phyloP scores from a whole-genome alignment of 768 basidiomycete genomes.

The Hericium alpestre region DNA sequence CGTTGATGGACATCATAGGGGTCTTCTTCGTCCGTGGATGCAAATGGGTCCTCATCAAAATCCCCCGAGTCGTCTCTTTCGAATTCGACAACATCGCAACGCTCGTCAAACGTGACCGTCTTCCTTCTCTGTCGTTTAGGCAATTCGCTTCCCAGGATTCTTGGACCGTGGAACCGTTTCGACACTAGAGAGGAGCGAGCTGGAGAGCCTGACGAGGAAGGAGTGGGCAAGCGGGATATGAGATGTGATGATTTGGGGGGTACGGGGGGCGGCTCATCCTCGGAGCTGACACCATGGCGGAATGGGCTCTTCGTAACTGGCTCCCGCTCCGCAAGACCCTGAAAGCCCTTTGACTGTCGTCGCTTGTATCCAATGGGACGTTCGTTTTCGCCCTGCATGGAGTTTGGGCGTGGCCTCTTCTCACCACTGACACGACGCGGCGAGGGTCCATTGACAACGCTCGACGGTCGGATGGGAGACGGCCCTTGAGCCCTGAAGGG shows the following conservation, averaged over 20 bases:
- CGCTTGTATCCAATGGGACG: constrained; percentile 62
- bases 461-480: constrained; percentile 16
- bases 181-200: constrained; percentile 61
- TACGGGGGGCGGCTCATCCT: constrained; percentile 19
- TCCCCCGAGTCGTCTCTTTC: constrained; percentile 43
- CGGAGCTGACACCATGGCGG: constrained; percentile 23
- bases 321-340: constrained; percentile 63
- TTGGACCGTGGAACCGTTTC: constrained; percentile 67
- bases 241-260: constrained; percentile 6
- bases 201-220: constrained; percentile 33
- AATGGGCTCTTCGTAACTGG: constrained; percentile 81
- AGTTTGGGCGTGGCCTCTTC: constrained; percentile 64
- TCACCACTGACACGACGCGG: constrained; percentile 60
- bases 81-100: constrained; percentile 76
- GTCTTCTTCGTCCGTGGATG: constrained; percentile 26
- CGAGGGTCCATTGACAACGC: constrained; percentile 24
- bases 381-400: constrained; percentile 66
- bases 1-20: constrained; percentile 6
- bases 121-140: constrained; percentile 46
- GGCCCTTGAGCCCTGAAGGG: constrained; percentile 66
- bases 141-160: constrained; percentile 30
- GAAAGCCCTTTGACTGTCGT: constrained; percentile 64
- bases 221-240: constrained; percentile 12
- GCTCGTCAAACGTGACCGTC: constrained; percentile 71
- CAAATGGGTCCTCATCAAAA: constrained; percentile 33